These are phyloP conservation scores for Tilletia caries DNA, from an alignment of 1,284 basidiomycete species.

Conservation along the genomic window DNA sequence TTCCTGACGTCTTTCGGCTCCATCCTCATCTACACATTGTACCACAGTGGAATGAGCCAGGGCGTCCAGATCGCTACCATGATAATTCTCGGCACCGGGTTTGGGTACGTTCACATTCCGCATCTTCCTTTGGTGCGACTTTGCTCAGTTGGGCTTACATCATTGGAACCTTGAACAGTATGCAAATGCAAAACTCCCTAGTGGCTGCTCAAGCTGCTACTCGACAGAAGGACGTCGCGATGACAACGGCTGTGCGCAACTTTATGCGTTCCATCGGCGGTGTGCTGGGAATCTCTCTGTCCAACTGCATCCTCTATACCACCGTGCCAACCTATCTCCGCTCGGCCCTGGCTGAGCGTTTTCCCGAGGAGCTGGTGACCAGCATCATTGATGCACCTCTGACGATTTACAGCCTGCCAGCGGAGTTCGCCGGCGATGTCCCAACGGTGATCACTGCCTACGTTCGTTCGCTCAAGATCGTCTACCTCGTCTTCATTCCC, in stretches of 20 bases:
- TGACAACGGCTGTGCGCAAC: constrained; percentile 22
- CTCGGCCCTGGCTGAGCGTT: neutral
- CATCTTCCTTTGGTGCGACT: neutral
- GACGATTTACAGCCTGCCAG: neutral
- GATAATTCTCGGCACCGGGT: constrained; percentile 18
- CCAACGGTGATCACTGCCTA: neutral
- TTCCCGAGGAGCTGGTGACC: neutral
- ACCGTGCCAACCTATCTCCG: constrained; percentile 4
- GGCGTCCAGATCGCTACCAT: constrained; percentile 2
- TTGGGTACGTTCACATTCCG: constrained; percentile 13
- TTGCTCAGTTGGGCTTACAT: neutral
- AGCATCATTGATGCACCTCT: constrained; percentile 14
- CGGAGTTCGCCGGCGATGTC: neutral
- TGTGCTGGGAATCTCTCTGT: constrained; percentile 17
- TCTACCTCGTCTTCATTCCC: constrained; percentile 20
- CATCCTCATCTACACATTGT: constrained; percentile 6
- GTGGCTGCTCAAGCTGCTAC: constrained; percentile 18
- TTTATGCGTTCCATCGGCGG: constrained; percentile 21
- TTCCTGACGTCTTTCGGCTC: constrained; percentile 6
- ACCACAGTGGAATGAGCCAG: neutral
- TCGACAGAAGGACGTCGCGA: constrained; percentile 17
- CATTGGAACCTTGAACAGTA: neutral
- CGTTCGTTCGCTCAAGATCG: constrained; percentile 13
- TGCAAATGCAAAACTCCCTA: constrained; percentile 21
- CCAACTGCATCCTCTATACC: constrained; percentile 12